Percentiles rank a stretch among this genome's conserved stretches.
phyloP scores from a whole-genome alignment of 169 alveolate genomes.

The Hammondia hammondi region DNA sequence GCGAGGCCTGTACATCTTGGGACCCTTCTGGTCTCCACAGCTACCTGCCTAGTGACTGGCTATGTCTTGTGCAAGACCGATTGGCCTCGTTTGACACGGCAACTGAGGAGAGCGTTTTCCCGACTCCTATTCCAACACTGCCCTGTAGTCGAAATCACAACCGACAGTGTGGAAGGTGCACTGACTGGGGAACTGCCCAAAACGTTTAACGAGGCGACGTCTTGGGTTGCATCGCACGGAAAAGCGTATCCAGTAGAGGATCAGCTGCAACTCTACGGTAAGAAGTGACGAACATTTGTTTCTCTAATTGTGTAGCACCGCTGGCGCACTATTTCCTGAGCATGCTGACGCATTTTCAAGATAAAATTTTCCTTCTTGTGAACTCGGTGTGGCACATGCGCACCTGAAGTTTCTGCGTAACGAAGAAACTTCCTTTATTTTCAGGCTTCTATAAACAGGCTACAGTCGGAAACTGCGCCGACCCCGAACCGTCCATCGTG shows the following conservation, averaged over 20 bases:
- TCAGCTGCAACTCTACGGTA: conserved; percentile 30
- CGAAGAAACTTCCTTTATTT: not conserved
- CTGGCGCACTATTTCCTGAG: no score
- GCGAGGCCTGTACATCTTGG: not conserved
- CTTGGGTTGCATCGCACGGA: not conserved
- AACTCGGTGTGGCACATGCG: no score
- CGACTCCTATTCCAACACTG: not conserved
- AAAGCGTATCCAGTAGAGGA: not conserved
- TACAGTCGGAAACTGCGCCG: conserved; percentile 53
- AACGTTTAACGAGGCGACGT: not conserved
- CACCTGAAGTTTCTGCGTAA: no score
- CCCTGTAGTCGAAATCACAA: not conserved
- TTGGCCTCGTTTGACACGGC: not conserved
- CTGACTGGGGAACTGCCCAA: not conserved
- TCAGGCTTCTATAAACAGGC: conserved; percentile 67
- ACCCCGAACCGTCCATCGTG: conserved; percentile 31
- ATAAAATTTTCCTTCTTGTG: no score
- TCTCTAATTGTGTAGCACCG: no score
- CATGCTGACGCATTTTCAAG: no score
- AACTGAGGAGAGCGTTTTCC: not conserved
- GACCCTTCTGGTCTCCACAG: not conserved
- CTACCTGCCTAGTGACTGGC: not conserved
- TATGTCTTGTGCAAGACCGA: not conserved
- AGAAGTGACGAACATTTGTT: no score
- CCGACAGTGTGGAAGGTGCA: not conserved